Base-by-base conservation (phyloP, 345 rosid species). In the Fremontodendron californicum region DNA sequence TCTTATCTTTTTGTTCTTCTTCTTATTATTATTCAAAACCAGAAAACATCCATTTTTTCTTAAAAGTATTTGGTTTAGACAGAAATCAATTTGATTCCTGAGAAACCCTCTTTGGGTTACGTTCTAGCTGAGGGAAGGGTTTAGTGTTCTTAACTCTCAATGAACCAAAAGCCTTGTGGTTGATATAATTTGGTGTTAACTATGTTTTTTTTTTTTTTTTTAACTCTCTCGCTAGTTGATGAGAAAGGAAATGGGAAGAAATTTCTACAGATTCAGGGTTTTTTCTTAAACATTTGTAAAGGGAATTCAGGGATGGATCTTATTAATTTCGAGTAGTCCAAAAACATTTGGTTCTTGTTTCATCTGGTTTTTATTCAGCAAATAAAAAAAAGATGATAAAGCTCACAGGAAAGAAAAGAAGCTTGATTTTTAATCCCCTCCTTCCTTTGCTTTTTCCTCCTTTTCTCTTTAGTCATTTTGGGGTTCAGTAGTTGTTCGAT, bases 41-140 rank as follows among this genome's bases (percentile, higher is more conserved):
- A 27, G 10, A 9, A 58, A 58, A 11, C 35, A 11, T n/a, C 11
- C 18, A 9, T 23, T 10, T 25, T 11, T 25, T 11, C 1, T 0
- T n/a, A n/a, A n/a, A 63, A 35, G 25, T 18, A 63, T 19, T 63
- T 63, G 68, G 21, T 35, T 63, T 63, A 2, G 11, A 63, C 8
- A 63, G 13, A 62, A 33, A 64, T 64, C 18, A 5, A 7, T 48
- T 29, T 70, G 57, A 18, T 46, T 70, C 25, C 42, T 70, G 40
- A 46, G 40, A 29, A 70, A 29, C 13, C 45, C 15, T 37, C 45
- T 64, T 37, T 21, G 51, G 51, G 49, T 25, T 58, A 25, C 15
- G 65, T 60, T 60, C 65, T 60, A n/a, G n/a, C n/a, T n/a, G n/a
- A n/a, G n/a, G 65, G 9, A 40, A 39, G 49, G 71, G 49, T 66